These are phyloP conservation scores for Fusarium odoratissimum DNA, from an alignment of 2,329 filamentous ascomycete genomes.

Conservation along the genomic window DNA sequence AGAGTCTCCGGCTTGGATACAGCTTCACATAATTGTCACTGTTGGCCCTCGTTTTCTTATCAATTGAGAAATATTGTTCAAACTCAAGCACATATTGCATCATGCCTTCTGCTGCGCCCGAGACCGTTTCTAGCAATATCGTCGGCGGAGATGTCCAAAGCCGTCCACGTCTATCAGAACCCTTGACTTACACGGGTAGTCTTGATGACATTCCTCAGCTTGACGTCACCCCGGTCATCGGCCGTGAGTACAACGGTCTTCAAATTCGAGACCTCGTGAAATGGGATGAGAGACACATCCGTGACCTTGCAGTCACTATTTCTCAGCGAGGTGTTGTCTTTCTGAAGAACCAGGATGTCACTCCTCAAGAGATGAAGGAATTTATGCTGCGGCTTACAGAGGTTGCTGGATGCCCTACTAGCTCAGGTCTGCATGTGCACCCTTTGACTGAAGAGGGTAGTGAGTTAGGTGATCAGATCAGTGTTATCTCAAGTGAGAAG, in stretches of 20 bases:
- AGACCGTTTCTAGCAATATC: slow-evolving; percentile 44
- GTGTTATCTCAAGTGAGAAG: slow-evolving; percentile 66
- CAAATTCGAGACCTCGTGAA: slow-evolving; percentile 51
- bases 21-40: slow-evolving; percentile 24
- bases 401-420: slow-evolving; percentile 53
- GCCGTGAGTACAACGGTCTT: slow-evolving; percentile 58
- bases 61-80: slow-evolving; percentile 10
- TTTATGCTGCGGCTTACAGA: slow-evolving; percentile 52
- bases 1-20: slow-evolving; percentile 29
- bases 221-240: slow-evolving; percentile 62
- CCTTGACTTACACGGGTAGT: slow-evolving; percentile 55
- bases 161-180: slow-evolving; percentile 47
- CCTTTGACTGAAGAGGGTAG: slow-evolving; percentile 64
- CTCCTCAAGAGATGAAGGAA: slow-evolving; percentile 52
- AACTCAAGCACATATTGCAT: slow-evolving; percentile 20
- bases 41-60: slow-evolving; percentile 5
- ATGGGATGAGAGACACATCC: slow-evolving; percentile 60
- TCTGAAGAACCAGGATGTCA: slow-evolving; percentile 52
- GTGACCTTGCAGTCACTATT: slow-evolving; percentile 65
- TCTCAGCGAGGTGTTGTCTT: slow-evolving; percentile 55
- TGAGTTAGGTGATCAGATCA: slow-evolving; percentile 66
- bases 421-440: slow-evolving; percentile 65
- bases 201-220: slow-evolving; percentile 53
- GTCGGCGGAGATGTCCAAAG: slow-evolving; percentile 48
- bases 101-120: slow-evolving; percentile 52